phyloP scores from a whole-genome alignment of 2,329 filamentous ascomycete genomes.

The Trichoderma aggressivum region DNA sequence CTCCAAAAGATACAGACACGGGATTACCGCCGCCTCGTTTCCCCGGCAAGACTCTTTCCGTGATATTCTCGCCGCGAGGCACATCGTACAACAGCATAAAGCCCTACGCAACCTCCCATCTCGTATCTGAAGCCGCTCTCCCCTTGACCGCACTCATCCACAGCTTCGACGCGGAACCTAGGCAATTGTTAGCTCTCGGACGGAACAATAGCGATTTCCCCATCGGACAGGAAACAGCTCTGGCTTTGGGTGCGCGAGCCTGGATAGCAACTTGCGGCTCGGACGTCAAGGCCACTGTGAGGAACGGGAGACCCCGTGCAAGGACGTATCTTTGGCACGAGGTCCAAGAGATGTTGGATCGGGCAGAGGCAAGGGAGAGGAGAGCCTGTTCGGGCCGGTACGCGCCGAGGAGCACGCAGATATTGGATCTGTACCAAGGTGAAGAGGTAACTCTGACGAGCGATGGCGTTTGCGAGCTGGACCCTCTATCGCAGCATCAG shows the following conservation, averaged over 20 bases:
- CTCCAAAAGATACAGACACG: constrained; percentile 29
- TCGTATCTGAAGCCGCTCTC: constrained; percentile 53
- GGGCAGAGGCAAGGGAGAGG: constrained; percentile 8
- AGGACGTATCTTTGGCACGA: constrained; percentile 32
- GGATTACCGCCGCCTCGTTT: constrained; percentile 33
- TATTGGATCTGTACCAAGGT: constrained; percentile 41
- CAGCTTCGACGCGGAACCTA: constrained; percentile 57
- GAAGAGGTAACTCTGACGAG: constrained; percentile 43
- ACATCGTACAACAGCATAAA: constrained; percentile 52
- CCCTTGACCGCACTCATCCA: constrained; percentile 64
- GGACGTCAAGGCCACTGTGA: constrained; percentile 48
- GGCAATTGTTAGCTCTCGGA: constrained; percentile 61
- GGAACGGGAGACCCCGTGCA: constrained; percentile 24
- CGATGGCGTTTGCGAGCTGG: constrained; percentile 35
- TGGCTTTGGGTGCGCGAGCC: constrained; percentile 48
- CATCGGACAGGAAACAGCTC: constrained; percentile 54
- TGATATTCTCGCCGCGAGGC: constrained; percentile 65
- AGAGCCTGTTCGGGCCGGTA: constrained; percentile 11
- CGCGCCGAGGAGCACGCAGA: constrained; percentile 32
- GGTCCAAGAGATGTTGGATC: constrained; percentile 36
- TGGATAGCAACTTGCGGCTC: constrained; percentile 64
- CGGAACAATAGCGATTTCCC: constrained; percentile 54
- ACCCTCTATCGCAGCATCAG: background rate
- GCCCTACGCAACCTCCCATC: constrained; percentile 55
- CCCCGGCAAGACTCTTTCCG: constrained; percentile 49